Base-by-base conservation (phyloP, 2,329 filamentous ascomycete genomes). In the Zarea fungicola region DNA sequence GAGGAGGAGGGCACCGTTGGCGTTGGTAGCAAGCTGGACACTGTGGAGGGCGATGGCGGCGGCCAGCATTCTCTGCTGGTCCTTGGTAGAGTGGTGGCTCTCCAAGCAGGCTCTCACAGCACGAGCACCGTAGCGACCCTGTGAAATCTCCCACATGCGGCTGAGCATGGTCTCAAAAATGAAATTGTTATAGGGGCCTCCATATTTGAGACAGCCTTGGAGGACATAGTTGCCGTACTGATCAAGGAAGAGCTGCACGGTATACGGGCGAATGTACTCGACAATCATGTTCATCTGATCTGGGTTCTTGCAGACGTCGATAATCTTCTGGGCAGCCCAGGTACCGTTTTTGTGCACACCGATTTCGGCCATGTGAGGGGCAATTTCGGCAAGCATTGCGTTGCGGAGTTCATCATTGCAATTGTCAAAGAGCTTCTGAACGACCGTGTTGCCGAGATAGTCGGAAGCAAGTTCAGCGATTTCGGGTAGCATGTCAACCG, bases 241-340 rank as follows among this genome's bases (percentile, higher is more conserved):
- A 62, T 99, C 93, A 31, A 97, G 77, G 77, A 99, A 97, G 18
- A 97, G 77, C 3, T 90, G 89, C 40, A 96, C 81, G 1, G 87
- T 90, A 69, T 95, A 96, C 1, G 90, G 84, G 4, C 85, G 85
- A 25, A 97, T 75, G 56, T 89, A 80, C 54, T 95, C 83, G 23
- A 93, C 86, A 61, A 99, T 92, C 70, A 89, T 73, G 40, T 75
- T 72, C 84, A 93, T 92, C 69, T 97, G 91, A 34, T 75, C 73
- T 6, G 86, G 83, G 1, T 87, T 89, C 69, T 93, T 89, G 65
- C 90, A 92, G 6, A 96, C 89, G 61, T 97, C 92, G 58, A 99
- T 97, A 61, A 99, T 97, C 77, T 97, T 99, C 70, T 99, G 93
- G 1, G 93, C 93, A 48, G 93, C 93, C 93, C 93, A 99, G 1